Evolutionary conservation across 129 eudicot genomes (phyloP).

Genomic region (Helianthus tuberosus): DNA sequence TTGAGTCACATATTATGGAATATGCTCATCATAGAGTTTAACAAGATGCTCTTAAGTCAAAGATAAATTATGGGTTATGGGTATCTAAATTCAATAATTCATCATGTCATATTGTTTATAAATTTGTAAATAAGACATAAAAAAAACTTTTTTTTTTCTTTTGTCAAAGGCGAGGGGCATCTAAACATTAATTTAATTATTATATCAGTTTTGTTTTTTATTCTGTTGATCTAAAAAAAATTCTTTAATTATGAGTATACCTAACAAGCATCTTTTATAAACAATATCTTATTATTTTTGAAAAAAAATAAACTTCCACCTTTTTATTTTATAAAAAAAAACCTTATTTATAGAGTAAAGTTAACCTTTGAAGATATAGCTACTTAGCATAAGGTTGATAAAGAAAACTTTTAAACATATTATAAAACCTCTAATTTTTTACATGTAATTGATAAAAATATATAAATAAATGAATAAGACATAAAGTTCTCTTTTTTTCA

Average conservation of each 20-base stretch:
- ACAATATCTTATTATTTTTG: neutral
- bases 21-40: constrained; percentile 34
- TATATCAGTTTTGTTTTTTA: constrained; percentile 4
- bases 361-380: neutral
- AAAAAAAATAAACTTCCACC: neutral
- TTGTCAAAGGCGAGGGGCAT: neutral
- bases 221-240: neutral
- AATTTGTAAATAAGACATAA: no score
- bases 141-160: no score
- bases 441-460: neutral
- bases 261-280: neutral
- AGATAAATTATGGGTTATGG: constrained; percentile 15
- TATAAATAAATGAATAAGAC: neutral
- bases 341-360: neutral
- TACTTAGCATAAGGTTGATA: neutral
- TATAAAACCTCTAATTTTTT: neutral
- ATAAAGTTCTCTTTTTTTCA: neutral
- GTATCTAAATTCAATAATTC: constrained; percentile 13
- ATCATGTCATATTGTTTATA: neutral
- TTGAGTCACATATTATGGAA: constrained; percentile 32
- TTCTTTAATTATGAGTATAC: neutral
- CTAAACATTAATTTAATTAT: neutral
- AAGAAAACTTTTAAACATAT: neutral
- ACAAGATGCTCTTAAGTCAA: constrained; percentile 33
- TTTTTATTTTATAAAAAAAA: neutral